Percentiles rank a stretch among this genome's conserved stretches.
Conservation (phyloP, 2,329 filamentous ascomycete genomes). For the Clonostachys chloroleuca region DNA sequence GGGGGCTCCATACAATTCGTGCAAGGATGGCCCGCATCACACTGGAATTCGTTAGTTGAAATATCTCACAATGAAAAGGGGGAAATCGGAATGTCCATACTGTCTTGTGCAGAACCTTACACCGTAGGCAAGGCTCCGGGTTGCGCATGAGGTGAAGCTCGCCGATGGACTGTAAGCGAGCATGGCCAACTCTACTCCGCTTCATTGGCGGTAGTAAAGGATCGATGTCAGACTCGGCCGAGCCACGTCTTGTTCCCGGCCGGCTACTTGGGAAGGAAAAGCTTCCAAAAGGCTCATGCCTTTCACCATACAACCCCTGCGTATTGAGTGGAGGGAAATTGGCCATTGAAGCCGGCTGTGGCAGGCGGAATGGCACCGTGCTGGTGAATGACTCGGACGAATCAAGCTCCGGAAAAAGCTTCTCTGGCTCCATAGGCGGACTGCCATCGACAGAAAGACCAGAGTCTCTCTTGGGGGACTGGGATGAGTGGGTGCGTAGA, state of each 20-base stretch:
- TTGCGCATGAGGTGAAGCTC: slow-evolving; percentile 47
- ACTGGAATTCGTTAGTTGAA: slow-evolving; percentile 24
- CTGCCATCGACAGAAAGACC: slow-evolving; percentile 28
- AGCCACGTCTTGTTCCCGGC: slow-evolving; percentile 25
- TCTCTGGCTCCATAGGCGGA: slow-evolving; percentile 3
- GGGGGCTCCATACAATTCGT: slow-evolving; percentile 35
- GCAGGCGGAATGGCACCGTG: not conserved
- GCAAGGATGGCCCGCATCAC: slow-evolving; percentile 46
- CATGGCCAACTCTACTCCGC: slow-evolving; percentile 44
- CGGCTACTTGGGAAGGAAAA: slow-evolving; percentile 34
- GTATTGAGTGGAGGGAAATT: slow-evolving; percentile 8
- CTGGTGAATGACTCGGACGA: not conserved
- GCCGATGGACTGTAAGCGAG: slow-evolving; percentile 51
- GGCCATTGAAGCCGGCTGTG: slow-evolving; percentile 1
- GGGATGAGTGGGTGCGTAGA: slow-evolving; percentile 33
- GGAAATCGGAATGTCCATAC: slow-evolving; percentile 23
- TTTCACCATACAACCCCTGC: slow-evolving; percentile 4
- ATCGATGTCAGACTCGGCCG: slow-evolving; percentile 42
- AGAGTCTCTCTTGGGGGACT: slow-evolving; percentile 35
- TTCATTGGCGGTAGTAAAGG: slow-evolving; percentile 51
- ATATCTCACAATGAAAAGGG: not conserved
- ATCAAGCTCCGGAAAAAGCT: not conserved
- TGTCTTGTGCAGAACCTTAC: slow-evolving; percentile 37
- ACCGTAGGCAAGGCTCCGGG: slow-evolving; percentile 44
- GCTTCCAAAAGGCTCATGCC: slow-evolving; percentile 6